These are phyloP conservation scores for Trichoderma cornu-damae DNA, from an alignment of 2,329 filamentous ascomycete genomes.

Conservation along the genomic window DNA sequence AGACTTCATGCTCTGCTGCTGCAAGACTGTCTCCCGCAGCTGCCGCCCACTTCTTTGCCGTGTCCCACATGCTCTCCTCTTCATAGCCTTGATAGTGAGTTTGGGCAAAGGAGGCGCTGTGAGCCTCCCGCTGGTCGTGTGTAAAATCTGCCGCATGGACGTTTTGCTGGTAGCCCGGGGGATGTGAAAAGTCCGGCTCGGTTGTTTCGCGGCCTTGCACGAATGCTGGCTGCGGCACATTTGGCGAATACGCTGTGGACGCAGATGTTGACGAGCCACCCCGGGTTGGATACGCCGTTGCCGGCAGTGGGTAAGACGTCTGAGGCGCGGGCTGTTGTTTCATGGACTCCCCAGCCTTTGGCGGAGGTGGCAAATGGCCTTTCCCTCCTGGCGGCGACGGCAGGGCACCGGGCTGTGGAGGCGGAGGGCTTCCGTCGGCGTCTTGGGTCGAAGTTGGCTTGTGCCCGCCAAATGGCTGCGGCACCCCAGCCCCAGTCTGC, in stretches of 20 bases:
- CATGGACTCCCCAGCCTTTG: constrained; percentile 44
- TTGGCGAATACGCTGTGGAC: constrained; percentile 27
- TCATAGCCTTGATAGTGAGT: constrained; percentile 26
- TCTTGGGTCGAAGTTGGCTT: constrained; percentile 42
- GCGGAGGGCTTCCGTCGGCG: constrained; percentile 40
- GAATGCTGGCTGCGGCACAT: constrained; percentile 25
- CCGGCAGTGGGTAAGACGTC: constrained; percentile 48
- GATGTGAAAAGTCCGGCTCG: constrained; percentile 38
- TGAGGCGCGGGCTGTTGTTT: constrained; percentile 35
- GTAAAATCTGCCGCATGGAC: constrained; percentile 47
- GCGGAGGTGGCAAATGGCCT: constrained; percentile 44
- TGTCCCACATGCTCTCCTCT: constrained; percentile 48
- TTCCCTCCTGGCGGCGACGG: constrained; percentile 39
- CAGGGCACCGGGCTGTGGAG: constrained; percentile 54
- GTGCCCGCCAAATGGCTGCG: constrained; percentile 30
- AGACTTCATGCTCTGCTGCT: constrained; percentile 56
- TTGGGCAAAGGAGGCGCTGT: constrained; percentile 32
- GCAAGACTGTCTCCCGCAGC: constrained; percentile 54
- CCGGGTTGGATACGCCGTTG: constrained; percentile 38
- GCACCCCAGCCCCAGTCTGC: constrained; percentile 40
- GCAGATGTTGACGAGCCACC: constrained; percentile 44
- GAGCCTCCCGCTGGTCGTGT: constrained; percentile 42
- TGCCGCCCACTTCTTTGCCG: constrained; percentile 54
- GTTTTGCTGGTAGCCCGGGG: constrained; percentile 55
- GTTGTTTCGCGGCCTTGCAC: constrained; percentile 26